Evolutionary conservation across 2,329 filamentous ascomycete genomes (phyloP).

Genomic region (Trichoderma atroviride): DNA sequence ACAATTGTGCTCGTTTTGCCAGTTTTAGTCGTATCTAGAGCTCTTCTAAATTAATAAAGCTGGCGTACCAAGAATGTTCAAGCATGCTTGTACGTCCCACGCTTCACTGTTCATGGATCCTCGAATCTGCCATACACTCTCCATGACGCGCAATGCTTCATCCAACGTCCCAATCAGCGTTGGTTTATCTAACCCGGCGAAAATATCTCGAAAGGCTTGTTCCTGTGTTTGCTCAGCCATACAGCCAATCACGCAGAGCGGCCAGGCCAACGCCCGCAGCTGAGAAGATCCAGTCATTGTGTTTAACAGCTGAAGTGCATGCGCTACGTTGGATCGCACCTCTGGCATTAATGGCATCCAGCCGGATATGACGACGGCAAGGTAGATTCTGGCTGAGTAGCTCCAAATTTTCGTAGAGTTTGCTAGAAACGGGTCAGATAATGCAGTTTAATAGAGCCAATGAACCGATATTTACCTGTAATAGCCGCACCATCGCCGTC

Average conservation of each 20-base stretch:
- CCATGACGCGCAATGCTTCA: background rate
- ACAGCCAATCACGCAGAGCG: background rate
- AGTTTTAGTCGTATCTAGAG: background rate
- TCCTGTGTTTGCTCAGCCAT: background rate
- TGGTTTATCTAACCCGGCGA: background rate
- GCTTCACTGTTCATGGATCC: background rate
- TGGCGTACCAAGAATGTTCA: background rate
- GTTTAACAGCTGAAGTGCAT: background rate
- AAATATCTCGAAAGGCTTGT: background rate
- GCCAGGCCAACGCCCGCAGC: background rate
- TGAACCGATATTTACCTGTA: background rate
- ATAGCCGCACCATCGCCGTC: background rate
- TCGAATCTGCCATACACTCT: background rate
- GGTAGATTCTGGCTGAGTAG: background rate
- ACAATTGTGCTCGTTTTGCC: background rate
- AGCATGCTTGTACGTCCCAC: background rate
- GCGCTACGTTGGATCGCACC: background rate
- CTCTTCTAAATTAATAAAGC: background rate
- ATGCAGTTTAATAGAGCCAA: background rate
- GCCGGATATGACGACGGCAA: background rate
- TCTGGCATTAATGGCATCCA: background rate
- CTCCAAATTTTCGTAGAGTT: background rate
- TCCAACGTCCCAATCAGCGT: background rate
- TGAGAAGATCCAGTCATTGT: background rate
- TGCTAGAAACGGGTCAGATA: background rate